These are phyloP conservation scores for Lavandula angustifolia DNA, from an alignment of 257 asterid species.

Conservation along the genomic window DNA sequence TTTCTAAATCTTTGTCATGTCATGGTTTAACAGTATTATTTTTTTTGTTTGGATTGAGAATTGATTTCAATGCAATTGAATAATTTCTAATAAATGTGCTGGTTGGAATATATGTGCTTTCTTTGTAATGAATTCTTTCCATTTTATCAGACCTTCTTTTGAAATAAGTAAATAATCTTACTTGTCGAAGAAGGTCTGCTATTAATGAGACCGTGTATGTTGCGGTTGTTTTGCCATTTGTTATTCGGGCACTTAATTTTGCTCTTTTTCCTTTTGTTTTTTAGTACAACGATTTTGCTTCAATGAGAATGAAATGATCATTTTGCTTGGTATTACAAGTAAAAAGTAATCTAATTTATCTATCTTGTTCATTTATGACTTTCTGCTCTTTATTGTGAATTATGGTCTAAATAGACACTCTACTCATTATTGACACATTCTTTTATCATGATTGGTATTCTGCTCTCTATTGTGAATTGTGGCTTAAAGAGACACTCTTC, in stretches of 20 bases:
- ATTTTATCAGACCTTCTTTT: too few species aligned
- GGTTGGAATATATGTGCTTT: constrained; percentile 28
- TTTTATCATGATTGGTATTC: too few species aligned
- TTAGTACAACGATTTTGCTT: neutral
- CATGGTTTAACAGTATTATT: neutral
- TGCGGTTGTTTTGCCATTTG: neutral
- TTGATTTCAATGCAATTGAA: constrained; percentile 1
- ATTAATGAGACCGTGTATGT: constrained; percentile 12
- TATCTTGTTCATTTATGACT: too few species aligned
- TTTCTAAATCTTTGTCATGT: constrained; percentile 5
- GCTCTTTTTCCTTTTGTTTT: neutral
- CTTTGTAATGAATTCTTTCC: too few species aligned
- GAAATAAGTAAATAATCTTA: neutral
- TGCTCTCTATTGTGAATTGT: too few species aligned
- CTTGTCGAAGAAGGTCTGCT: constrained; percentile 24
- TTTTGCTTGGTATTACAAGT: constrained; percentile 1
- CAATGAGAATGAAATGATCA: constrained; percentile 6
- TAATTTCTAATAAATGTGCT: constrained; percentile 20
- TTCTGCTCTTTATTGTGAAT: too few species aligned
- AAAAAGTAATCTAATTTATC: neutral
- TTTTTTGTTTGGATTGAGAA: constrained; percentile 13
- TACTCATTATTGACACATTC: too few species aligned
- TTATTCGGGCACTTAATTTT: neutral
- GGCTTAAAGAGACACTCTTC: too few species aligned
- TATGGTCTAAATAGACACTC: too few species aligned